These are phyloP conservation scores for Skeletonema menzelii DNA, from an alignment of 108 stramenopile species.

Conservation along the genomic window DNA sequence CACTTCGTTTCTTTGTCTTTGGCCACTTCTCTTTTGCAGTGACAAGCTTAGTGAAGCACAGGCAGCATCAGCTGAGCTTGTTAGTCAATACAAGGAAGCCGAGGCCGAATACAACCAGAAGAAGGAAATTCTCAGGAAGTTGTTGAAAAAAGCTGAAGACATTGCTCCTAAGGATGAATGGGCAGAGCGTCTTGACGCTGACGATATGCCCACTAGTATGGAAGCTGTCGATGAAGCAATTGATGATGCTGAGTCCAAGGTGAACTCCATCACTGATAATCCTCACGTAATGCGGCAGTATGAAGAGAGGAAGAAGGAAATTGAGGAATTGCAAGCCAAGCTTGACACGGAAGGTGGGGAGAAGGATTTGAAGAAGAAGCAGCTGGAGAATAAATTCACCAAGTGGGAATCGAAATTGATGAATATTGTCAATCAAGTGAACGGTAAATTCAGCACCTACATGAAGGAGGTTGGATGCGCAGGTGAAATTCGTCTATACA, in stretches of 20 bases:
- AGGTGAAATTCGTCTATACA: conserved; percentile 60
- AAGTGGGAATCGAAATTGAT: conserved; percentile 63
- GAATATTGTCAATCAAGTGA: conserved; percentile 53
- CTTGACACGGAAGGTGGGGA: conserved; percentile 51
- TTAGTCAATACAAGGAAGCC: conserved; percentile 23
- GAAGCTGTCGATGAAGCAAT: conserved; percentile 50
- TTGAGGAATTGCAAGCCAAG: conserved; percentile 52
- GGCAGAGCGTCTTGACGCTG: conserved; percentile 20
- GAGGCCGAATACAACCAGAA: conserved; percentile 29
- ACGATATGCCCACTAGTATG: conserved; percentile 16
- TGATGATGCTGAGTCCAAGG: conserved; percentile 61
- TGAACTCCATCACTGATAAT: conserved; percentile 64
- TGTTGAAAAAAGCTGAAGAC: conserved; percentile 23
- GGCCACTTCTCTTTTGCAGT: conserved; percentile 1
- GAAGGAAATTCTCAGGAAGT: conserved; percentile 19
- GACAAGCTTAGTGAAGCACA: conserved; percentile 18
- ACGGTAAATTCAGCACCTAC: conserved; percentile 64
- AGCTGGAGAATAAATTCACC: conserved; percentile 47
- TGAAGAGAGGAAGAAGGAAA: conserved; percentile 60
- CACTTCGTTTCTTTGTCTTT: background rate
- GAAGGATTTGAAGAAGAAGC: conserved; percentile 43
- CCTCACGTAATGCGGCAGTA: conserved; percentile 63
- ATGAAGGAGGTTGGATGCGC: conserved; percentile 89
- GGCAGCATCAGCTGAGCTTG: conserved; percentile 28
- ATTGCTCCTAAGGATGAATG: conserved; percentile 27